phyloP scores from a whole-genome alignment of 208 protist species.

The Acanthamoeba royreba region DNA sequence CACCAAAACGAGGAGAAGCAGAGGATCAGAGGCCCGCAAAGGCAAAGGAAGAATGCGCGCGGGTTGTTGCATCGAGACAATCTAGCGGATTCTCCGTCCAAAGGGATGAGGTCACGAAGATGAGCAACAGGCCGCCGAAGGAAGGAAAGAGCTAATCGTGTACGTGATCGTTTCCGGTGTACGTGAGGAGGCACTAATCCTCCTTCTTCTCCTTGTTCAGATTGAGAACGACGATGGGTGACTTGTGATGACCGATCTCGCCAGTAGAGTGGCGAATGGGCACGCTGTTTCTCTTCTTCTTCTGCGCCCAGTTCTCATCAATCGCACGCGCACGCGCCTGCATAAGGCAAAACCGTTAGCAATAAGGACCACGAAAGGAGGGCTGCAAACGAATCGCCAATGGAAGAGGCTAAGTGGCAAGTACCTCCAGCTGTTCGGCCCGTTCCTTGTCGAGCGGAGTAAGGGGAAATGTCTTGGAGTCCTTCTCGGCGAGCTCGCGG shows the following conservation, averaged over 20 bases:
- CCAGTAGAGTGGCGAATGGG: not conserved
- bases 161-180: too few relatives aligned
- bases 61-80: too few relatives aligned
- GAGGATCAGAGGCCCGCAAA: too few relatives aligned
- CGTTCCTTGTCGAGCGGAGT: not conserved
- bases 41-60: too few relatives aligned
- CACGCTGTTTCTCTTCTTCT: not conserved
- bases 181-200: too few relatives aligned
- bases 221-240: slow-evolving; percentile 14
- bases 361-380: not conserved
- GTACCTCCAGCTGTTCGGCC: slow-evolving; percentile 18
- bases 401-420: not conserved
- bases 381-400: not conserved
- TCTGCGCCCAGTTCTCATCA: slow-evolving; percentile 9
- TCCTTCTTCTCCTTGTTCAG: slow-evolving; percentile 41
- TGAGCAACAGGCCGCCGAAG: too few relatives aligned
- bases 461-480: not conserved
- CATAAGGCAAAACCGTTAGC: not conserved
- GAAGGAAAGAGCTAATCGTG: too few relatives aligned
- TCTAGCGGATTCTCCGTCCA: too few relatives aligned
- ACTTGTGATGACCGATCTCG: not conserved
- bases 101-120: too few relatives aligned
- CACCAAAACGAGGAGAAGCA: too few relatives aligned
- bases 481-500: slow-evolving; percentile 37
- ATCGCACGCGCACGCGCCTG: not conserved